Conservation (phyloP, 2,329 filamentous ascomycete species). For the Pseudofabraea citricarpa region DNA sequence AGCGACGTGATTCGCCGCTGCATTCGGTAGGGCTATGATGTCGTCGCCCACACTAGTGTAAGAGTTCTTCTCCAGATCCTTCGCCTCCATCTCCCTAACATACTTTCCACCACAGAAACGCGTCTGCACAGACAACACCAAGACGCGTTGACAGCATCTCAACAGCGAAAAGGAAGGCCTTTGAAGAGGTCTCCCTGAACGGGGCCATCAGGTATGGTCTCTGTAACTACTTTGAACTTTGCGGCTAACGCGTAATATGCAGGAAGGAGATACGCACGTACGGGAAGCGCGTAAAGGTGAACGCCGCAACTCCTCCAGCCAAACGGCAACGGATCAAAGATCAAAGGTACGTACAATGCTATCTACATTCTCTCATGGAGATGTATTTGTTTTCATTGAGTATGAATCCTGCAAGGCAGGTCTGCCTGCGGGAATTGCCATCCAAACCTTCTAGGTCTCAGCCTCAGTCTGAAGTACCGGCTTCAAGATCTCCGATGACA, state of each 20-base stretch:
- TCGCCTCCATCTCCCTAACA: neutral
- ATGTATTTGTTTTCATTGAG: too few relatives aligned
- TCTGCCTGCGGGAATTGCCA: too few relatives aligned
- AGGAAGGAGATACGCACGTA: slow-evolving; percentile 14
- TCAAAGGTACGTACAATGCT: neutral
- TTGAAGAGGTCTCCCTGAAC: neutral
- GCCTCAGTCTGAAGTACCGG: too few relatives aligned
- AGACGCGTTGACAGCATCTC: neutral
- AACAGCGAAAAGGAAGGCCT: neutral
- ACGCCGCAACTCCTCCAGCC: slow-evolving; percentile 6
- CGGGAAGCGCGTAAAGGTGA: slow-evolving; percentile 17
- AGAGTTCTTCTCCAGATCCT: neutral
- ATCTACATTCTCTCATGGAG: too few relatives aligned
- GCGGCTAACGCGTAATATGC: neutral
- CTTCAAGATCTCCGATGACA: too few relatives aligned
- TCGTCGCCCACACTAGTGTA: neutral
- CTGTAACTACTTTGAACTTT: neutral
- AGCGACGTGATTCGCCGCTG: neutral
- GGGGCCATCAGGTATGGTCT: neutral
- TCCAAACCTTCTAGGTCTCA: too few relatives aligned
- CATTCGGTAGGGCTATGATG: neutral
- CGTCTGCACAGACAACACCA: neutral
- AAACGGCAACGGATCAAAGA: slow-evolving; percentile 14
- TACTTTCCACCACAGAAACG: neutral
- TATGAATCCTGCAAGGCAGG: too few relatives aligned